phyloP scores from a whole-genome alignment of 208 protist species.

The Leishmania gerbilli region DNA sequence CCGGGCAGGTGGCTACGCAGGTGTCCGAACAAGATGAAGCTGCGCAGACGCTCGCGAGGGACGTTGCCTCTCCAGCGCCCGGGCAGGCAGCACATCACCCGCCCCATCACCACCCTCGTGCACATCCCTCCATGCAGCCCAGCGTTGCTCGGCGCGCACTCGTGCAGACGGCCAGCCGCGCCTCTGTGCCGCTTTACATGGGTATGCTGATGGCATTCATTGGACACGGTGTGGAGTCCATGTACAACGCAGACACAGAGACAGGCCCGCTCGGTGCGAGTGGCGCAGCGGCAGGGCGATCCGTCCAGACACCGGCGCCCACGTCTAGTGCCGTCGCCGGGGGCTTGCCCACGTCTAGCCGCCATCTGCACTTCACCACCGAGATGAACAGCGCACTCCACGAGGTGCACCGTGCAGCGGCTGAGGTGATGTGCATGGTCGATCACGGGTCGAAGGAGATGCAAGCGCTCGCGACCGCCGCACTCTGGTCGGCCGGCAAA shows the following conservation, averaged over 20 bases:
- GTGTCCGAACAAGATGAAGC: neutral
- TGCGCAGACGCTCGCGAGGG: neutral
- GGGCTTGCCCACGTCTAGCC: neutral
- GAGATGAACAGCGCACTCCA: slow-evolving; percentile 20
- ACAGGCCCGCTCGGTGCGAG: neutral
- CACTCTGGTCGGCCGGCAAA: neutral
- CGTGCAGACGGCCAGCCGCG: slow-evolving; percentile 11
- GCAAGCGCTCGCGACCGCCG: slow-evolving; percentile 5
- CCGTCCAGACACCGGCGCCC: neutral
- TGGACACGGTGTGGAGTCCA: slow-evolving; percentile 34
- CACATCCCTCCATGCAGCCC: neutral
- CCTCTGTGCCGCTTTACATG: slow-evolving; percentile 33
- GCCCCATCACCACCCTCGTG: neutral
- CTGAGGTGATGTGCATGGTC: slow-evolving; percentile 8
- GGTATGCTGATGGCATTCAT: slow-evolving; percentile 36
- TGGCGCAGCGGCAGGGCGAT: neutral
- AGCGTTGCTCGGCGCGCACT: slow-evolving; percentile 31
- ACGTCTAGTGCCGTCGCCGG: too few relatives aligned
- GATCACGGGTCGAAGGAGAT: slow-evolving; percentile 2
- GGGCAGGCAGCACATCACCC: neutral
- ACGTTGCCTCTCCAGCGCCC: neutral
- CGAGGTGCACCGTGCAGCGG: slow-evolving; percentile 26
- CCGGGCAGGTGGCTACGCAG: neutral
- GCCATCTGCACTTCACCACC: slow-evolving; percentile 5
- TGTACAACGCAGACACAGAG: slow-evolving; percentile 1